Base-by-base conservation (phyloP, 345 rosid genomes). In the Raphanus sativus region DNA sequence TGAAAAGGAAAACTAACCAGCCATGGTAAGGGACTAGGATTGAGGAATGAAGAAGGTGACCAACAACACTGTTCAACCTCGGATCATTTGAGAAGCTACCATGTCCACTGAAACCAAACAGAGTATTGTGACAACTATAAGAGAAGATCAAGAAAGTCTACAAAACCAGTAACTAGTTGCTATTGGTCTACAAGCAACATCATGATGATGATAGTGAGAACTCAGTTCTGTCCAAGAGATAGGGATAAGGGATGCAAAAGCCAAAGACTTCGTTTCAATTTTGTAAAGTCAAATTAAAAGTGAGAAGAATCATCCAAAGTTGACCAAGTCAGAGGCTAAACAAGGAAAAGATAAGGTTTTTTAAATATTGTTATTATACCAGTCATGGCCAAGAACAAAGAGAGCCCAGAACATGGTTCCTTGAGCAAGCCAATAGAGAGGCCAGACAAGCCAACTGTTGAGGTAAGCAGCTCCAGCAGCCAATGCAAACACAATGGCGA, bases 331-430 rank as follows among this genome's bases (percentile, higher is more conserved):
- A 74, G 10, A 79, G 59, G 56, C 6, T 45, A 69, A 69, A 42
- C 61, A 42, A 52, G 3, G 13, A 66, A 50, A 11, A 58, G 16
- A 58, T 9, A 25, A 34, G 5, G 3, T 66, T 62, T 74, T 68
- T 74, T 24, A 28, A 28, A 28, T 3, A 8, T 40, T 10, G 1
- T 10, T 3, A 29, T 30, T 26, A 36, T 83, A 93, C 98, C 98
- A 91, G 75, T 94, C 98, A 84, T 94, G 98, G 6, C 97, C 97
- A 30, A 94, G 97, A 80, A 94, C 98, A 83, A 94, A 94, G 70
- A 94, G 86, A 72, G 94, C 98, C 98, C 98, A 94, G 63, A 91
- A 94, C 97, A 94, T 94, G 45, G 98, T 94, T 50, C 97, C 98
- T 75, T 94, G 98, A 74, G 87, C 90, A 13, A 81, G 45, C 98